Evolutionary conservation across 2,329 filamentous ascomycete species (phyloP).

Genomic region (Balansia obtecta): DNA sequence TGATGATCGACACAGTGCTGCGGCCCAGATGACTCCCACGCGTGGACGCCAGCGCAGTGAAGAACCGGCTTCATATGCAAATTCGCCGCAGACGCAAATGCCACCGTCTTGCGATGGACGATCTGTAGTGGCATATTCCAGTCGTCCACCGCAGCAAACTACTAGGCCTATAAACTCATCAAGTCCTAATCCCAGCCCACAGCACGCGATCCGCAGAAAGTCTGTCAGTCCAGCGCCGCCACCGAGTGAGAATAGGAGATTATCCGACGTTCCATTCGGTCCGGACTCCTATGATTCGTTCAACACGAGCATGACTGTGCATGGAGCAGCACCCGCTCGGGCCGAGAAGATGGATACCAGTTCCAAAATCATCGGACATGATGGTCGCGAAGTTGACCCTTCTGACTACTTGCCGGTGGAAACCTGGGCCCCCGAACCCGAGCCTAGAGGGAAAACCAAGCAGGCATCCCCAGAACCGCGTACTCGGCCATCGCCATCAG

Average conservation of each 20-base stretch:
- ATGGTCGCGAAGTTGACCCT: constrained; percentile 66
- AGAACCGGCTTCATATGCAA: constrained; percentile 14
- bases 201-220: constrained; percentile 52
- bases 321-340: constrained; percentile 16
- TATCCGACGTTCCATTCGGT: constrained; percentile 56
- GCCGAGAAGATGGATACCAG: constrained; percentile 36
- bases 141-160: constrained; percentile 16
- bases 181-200: constrained; percentile 27
- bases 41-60: constrained; percentile 28
- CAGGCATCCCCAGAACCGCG: constrained; percentile 18
- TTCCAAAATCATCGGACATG: constrained; percentile 62
- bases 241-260: constrained; percentile 32
- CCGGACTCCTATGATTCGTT: constrained; percentile 65
- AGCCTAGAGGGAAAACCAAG: constrained; percentile 30
- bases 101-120: constrained; percentile 33
- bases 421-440: constrained; percentile 66
- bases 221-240: constrained; percentile 61
- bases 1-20: constrained; percentile 30
- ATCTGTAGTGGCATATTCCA: constrained; percentile 26
- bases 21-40: constrained; percentile 26
- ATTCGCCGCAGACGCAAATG: constrained; percentile 19
- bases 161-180: constrained; percentile 20
- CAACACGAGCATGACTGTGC: constrained; percentile 44
- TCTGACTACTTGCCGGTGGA: constrained; percentile 70
- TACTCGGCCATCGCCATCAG: constrained; percentile 35